A percentile compares a stretch with the other conserved stretches of the same genome.
These are phyloP conservation scores for Spergularia marina DNA, from an alignment of 148 eudicot genomes.

Conservation along the genomic window DNA sequence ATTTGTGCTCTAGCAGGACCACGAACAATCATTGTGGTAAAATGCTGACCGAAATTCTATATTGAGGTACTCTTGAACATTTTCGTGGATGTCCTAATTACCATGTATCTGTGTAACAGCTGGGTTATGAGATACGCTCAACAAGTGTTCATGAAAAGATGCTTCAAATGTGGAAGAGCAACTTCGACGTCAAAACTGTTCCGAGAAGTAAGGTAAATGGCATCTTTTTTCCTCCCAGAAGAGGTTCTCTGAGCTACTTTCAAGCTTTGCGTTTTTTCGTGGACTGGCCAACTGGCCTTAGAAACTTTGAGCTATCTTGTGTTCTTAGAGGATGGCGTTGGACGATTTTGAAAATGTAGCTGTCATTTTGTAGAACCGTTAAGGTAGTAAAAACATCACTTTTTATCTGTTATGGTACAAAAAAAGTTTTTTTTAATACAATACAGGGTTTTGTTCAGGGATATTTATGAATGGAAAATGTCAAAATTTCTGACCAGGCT, in stretches of 20 bases:
- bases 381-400: not conserved
- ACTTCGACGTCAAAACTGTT: conserved; percentile 72
- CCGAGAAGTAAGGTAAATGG: conserved; percentile 71
- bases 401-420: not conserved
- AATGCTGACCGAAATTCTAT: not conserved
- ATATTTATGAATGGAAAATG: too few species aligned
- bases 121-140: conserved; percentile 93
- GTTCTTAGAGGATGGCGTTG: not conserved
- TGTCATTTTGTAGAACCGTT: not conserved
- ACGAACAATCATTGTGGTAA: conserved; percentile 73
- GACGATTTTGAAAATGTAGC: not conserved
- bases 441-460: too few species aligned
- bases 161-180: conserved; percentile 77
- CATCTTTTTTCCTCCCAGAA: not conserved
- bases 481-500: too few species aligned
- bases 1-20: conserved; percentile 82
- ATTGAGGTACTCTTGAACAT: not conserved
- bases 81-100: not conserved
- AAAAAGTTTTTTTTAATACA: not conserved
- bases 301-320: not conserved
- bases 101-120: conserved; percentile 32
- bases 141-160: conserved; percentile 89
- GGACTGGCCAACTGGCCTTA: not conserved
- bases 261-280: not conserved
- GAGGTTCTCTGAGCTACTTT: not conserved